phyloP scores from a whole-genome alignment of 805 yeast genomes.

The Komagataella pseudopastoris region DNA sequence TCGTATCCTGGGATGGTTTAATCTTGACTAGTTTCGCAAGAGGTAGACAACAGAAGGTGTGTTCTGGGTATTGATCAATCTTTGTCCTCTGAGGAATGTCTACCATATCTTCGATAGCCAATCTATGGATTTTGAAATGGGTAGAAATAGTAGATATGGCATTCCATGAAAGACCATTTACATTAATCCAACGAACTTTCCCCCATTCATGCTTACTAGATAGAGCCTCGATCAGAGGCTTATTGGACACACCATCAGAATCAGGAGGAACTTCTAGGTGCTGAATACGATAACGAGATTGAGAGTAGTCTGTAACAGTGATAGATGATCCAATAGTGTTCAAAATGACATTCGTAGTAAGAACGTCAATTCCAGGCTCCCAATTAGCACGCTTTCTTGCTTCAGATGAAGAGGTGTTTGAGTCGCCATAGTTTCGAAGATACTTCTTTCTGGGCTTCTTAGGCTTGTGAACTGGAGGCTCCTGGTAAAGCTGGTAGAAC shows the following conservation, averaged over 20 bases:
- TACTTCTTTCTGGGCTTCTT: slow-evolving; percentile 4
- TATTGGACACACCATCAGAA: slow-evolving; percentile 4
- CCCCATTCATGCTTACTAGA: slow-evolving; percentile 30
- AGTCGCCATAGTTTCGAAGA: slow-evolving; percentile 18
- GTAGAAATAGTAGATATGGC: slow-evolving; percentile 33
- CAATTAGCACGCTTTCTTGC: slow-evolving; percentile 30
- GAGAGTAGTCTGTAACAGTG: slow-evolving; percentile 38
- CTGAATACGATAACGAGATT: slow-evolving; percentile 27
- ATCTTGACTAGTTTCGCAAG: slow-evolving; percentile 28
- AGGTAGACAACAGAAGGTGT: slow-evolving; percentile 42
- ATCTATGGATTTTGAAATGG: slow-evolving; percentile 32
- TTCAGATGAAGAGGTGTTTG: slow-evolving; percentile 20
- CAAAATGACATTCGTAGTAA: slow-evolving; percentile 35
- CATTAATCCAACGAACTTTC: slow-evolving; percentile 40
- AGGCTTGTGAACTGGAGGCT: not conserved
- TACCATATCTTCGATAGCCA: slow-evolving; percentile 49
- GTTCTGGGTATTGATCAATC: slow-evolving; percentile 35
- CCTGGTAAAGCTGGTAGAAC: not conserved
- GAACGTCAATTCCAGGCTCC: slow-evolving; percentile 48
- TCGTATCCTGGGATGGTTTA: slow-evolving; percentile 4
- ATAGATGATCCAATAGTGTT: slow-evolving; percentile 38
- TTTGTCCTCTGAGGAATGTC: slow-evolving; percentile 52
- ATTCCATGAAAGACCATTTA: slow-evolving; percentile 51
- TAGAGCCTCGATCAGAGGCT: slow-evolving; percentile 16
- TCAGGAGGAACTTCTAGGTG: slow-evolving; percentile 23